Percentiles rank a stretch among this genome's conserved stretches.
Conservation (phyloP, 768 basidiomycete genomes). For the Ramaria sp. region DNA sequence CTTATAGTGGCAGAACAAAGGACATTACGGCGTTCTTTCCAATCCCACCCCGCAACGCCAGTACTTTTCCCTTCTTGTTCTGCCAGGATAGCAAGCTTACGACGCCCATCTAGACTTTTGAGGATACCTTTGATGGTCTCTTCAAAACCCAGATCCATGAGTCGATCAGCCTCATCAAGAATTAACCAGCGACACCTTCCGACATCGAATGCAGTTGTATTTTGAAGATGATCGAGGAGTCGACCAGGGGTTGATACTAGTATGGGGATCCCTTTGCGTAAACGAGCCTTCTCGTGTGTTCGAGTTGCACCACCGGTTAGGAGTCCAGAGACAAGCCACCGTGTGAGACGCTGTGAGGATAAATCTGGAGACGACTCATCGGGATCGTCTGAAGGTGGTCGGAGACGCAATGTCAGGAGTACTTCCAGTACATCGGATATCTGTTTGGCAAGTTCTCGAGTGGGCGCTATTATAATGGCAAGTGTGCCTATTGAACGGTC, state of each 20-base stretch:
- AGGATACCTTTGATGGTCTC: conserved; percentile 90
- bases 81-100: conserved; percentile 60
- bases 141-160: conserved; percentile 98
- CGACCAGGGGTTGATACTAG: conserved; percentile 94
- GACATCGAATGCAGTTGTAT: conserved; percentile 85
- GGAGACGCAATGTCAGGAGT: conserved; percentile 65
- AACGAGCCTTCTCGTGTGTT: conserved; percentile 88
- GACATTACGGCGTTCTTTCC: conserved; percentile 72
- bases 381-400: conserved; percentile 40
- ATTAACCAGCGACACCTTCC: conserved; percentile 94
- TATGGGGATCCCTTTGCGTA: conserved; percentile 91
- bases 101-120: conserved; percentile 73
- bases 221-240: conserved; percentile 91
- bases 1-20: conserved; percentile 96
- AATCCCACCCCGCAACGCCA: conserved; percentile 82
- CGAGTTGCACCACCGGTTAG: conserved; percentile 91
- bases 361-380: conserved; percentile 22
- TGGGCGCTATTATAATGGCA: conserved; percentile 90
- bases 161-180: conserved; percentile 90
- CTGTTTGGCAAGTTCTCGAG: conserved; percentile 92
- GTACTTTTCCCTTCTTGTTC: conserved; percentile 51
- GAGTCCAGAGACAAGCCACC: conserved; percentile 91
- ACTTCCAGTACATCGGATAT: conserved; percentile 90
- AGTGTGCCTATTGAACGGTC: conserved; percentile 92
- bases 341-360: conserved; percentile 40